A percentile compares a stretch with the other conserved stretches of the same genome.
These are phyloP conservation scores for Boletus barrowsii DNA, from an alignment of 768 basidiomycete species.

Conservation along the genomic window DNA sequence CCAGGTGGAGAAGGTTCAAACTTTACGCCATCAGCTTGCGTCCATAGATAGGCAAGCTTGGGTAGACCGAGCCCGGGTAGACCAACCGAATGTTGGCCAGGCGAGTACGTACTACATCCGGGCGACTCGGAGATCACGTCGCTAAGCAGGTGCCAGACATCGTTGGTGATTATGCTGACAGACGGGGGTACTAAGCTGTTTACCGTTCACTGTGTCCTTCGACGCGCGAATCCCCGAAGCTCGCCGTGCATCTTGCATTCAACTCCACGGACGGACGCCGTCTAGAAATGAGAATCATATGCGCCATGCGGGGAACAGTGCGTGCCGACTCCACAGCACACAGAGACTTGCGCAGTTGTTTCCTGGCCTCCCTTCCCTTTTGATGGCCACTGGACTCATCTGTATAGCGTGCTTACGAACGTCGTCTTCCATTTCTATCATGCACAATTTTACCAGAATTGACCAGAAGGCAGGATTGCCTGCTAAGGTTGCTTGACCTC, in stretches of 20 bases:
- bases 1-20: conserved; percentile 7
- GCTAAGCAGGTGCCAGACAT: conserved; percentile 20
- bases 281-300: not conserved
- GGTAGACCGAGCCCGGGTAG: too few species aligned
- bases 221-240: conserved; percentile 6
- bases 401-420: conserved; percentile 8
- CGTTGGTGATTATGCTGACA: conserved; percentile 18
- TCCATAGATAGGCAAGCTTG: conserved; percentile 25
- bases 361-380: conserved; percentile 1
- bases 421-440: conserved; percentile 19
- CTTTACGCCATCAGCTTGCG: conserved; percentile 16
- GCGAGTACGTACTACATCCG: conserved; percentile 9
- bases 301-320: conserved; percentile 6
- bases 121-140: conserved; percentile 7
- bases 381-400: conserved; percentile 11
- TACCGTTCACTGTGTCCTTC: conserved; percentile 9
- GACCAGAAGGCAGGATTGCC: conserved; percentile 13
- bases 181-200: conserved; percentile 1
- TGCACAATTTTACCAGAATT: conserved; percentile 22
- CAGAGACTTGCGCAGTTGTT: conserved; percentile 8
- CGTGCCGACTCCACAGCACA: not conserved
- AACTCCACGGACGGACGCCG: conserved; percentile 3
- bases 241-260: conserved; percentile 2
- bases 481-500: conserved; percentile 1
- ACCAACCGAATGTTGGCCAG: conserved; percentile 13